A percentile compares a stretch with the other conserved stretches of the same genome.
phyloP scores from a whole-genome alignment of 2,329 filamentous ascomycete species.

The Fusarium sp. region DNA sequence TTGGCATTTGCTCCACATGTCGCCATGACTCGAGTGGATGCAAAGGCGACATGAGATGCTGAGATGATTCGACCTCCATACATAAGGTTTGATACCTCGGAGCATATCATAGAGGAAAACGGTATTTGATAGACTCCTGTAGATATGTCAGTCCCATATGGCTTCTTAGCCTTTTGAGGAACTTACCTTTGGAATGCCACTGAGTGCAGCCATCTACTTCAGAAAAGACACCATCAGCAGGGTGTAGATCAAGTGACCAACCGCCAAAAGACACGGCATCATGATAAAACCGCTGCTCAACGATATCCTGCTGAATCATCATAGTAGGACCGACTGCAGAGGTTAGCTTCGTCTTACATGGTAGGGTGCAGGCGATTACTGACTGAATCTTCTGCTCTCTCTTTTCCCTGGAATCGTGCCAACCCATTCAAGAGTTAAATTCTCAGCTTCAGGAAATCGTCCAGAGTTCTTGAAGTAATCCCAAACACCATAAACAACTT shows the following conservation, averaged over 20 bases:
- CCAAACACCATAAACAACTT: conserved; percentile 27
- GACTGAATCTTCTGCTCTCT: conserved; percentile 18
- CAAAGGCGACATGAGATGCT: conserved; percentile 21
- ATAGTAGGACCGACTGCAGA: conserved; percentile 7
- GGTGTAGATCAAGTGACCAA: conserved; percentile 23
- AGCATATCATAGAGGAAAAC: conserved; percentile 15
- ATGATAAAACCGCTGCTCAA: conserved; percentile 9
- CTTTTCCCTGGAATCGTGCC: conserved; percentile 18
- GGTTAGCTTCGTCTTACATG: neutral
- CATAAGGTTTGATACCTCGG: conserved; percentile 20
- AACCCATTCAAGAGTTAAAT: conserved; percentile 24
- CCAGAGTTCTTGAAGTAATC: conserved; percentile 29
- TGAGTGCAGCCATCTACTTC: conserved; percentile 25
- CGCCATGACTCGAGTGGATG: conserved; percentile 23
- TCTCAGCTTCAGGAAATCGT: conserved; percentile 14
- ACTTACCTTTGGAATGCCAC: conserved; percentile 24
- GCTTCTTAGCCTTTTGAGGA: accelerated
- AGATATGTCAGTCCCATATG: accelerated
- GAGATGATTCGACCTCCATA: conserved; percentile 28
- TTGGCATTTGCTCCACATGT: conserved; percentile 25
- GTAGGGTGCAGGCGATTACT: accelerated
- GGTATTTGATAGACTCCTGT: conserved; percentile 19
- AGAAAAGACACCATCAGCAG: conserved; percentile 23
- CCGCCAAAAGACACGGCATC: conserved; percentile 23
- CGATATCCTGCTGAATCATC: conserved; percentile 22